phyloP scores from a whole-genome alignment of 805 yeast species.

The Starmerella scarabaei region DNA sequence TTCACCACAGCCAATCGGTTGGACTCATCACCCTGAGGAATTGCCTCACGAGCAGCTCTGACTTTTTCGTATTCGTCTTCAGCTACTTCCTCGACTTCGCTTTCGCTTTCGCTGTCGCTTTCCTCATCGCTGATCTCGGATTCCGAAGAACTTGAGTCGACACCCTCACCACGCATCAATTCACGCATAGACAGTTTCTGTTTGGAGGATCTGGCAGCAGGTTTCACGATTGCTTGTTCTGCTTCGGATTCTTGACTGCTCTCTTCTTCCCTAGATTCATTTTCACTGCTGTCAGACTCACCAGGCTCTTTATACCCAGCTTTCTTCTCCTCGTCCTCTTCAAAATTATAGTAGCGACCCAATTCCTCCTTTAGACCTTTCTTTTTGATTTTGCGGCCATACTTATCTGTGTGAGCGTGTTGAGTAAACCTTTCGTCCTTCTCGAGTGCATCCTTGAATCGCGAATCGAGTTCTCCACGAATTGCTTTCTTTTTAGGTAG shows the following conservation, averaged over 20 bases:
- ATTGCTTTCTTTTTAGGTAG: slow-evolving; percentile 55
- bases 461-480: slow-evolving; percentile 68
- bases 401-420: slow-evolving; percentile 60
- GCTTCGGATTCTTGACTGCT: background rate
- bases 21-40: slow-evolving; percentile 83
- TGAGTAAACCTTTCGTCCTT: slow-evolving; percentile 45
- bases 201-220: background rate
- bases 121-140: slow-evolving; percentile 7
- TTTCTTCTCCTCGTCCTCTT: slow-evolving; percentile 28
- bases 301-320: slow-evolving; percentile 3
- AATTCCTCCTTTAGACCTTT: slow-evolving; percentile 39
- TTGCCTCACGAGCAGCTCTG: slow-evolving; percentile 29
- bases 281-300: slow-evolving; percentile 14
- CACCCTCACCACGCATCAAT: slow-evolving; percentile 21
- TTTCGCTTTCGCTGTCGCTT: slow-evolving; percentile 6
- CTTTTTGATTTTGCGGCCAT: slow-evolving; percentile 59
- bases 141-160: background rate
- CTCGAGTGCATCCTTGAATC: slow-evolving; percentile 61
- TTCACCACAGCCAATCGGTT: slow-evolving; percentile 79
- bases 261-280: slow-evolving; percentile 15
- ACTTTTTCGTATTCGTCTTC: slow-evolving; percentile 28
- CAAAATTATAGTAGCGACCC: slow-evolving; percentile 52
- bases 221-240: background rate
- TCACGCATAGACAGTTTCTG: slow-evolving; percentile 11
- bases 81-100: slow-evolving; percentile 13